A percentile compares a stretch with the other conserved stretches of the same genome.
phyloP scores from a whole-genome alignment of 768 basidiomycete species.

The Coprinellus aureogranulatus region DNA sequence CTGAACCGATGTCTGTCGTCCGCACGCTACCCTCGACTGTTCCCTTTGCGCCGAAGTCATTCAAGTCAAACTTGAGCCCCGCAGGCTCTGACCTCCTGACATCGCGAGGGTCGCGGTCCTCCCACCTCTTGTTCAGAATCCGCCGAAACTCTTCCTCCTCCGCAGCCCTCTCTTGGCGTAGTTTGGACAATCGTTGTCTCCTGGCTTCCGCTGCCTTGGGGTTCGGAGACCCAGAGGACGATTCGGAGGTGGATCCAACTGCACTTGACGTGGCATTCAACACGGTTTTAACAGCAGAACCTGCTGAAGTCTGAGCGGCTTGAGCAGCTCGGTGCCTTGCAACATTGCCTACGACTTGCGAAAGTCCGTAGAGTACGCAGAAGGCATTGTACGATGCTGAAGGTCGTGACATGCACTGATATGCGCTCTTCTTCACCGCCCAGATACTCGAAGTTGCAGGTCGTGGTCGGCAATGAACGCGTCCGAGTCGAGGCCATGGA shows the following conservation, averaged over 20 bases:
- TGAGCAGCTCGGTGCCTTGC: conserved; percentile 51
- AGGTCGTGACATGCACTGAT: conserved; percentile 53
- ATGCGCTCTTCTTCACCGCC: neutral
- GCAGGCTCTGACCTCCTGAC: neutral
- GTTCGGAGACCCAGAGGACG: neutral
- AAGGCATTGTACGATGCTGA: conserved; percentile 70
- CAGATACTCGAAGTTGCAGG: neutral
- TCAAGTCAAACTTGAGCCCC: neutral
- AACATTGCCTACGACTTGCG: conserved; percentile 62
- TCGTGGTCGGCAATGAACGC: conserved; percentile 1
- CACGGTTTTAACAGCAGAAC: neutral
- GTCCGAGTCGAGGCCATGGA: neutral
- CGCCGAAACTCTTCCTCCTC: conserved; percentile 10
- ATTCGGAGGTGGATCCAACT: neutral
- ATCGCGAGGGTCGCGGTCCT: conserved; percentile 2
- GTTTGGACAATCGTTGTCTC: neutral
- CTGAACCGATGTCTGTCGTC: neutral
- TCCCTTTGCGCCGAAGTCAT: neutral
- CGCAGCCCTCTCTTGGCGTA: neutral
- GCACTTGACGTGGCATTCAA: neutral
- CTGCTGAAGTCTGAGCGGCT: neutral
- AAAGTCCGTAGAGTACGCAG: conserved; percentile 59
- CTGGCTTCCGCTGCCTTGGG: neutral
- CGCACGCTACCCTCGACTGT: neutral
- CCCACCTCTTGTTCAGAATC: conserved; percentile 8